Evolutionary conservation across 148 eudicot genomes (phyloP).

Genomic region (Vaccinium darrowii): DNA sequence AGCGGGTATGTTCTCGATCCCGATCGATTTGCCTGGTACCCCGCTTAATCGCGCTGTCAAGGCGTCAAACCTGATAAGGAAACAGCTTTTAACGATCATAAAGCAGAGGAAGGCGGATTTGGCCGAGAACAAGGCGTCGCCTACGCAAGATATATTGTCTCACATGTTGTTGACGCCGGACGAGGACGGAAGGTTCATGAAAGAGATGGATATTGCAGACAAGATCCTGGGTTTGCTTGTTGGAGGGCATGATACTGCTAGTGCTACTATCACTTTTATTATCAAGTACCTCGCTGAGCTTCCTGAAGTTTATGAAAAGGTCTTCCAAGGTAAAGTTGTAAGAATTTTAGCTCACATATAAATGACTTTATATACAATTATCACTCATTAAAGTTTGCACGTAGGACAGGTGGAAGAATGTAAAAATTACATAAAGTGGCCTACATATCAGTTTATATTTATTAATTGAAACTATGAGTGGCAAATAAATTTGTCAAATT

Average conservation of each 20-base stretch:
- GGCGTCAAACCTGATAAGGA: not conserved
- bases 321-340: not conserved
- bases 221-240: constrained; percentile 3
- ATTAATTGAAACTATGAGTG: no score
- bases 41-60: not conserved
- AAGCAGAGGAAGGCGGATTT: constrained; percentile 4
- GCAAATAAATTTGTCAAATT: no score
- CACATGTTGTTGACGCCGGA: constrained; percentile 2
- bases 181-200: constrained; percentile 1
- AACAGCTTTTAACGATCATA: not conserved
- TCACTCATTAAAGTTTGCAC: no score
- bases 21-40: not conserved
- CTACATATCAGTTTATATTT: no score
- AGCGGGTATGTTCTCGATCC: not conserved
- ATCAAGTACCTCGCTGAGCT: constrained; percentile 5
- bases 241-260: constrained; percentile 3
- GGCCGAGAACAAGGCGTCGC: not conserved
- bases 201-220: constrained; percentile 4
- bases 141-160: not conserved
- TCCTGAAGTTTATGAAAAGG: not conserved
- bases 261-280: constrained; percentile 6
- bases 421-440: no score
- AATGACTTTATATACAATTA: no score
- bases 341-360: no score
- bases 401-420: no score